Evolutionary conservation across 2,329 filamentous ascomycete species (phyloP).

Genomic region (Aspergillus proliferans): DNA sequence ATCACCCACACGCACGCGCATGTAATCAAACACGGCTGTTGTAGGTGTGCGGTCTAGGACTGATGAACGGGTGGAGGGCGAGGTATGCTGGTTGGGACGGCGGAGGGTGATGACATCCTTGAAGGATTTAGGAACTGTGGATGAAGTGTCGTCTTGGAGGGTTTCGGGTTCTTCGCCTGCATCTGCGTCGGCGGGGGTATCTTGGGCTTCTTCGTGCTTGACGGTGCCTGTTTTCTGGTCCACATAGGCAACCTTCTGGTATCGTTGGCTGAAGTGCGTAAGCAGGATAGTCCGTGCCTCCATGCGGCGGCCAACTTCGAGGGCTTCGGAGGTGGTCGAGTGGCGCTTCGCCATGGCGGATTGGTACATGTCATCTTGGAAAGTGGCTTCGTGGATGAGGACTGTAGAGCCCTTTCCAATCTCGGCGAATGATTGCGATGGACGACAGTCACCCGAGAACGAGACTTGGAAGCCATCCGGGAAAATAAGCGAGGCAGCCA

Average conservation of each 20-base stretch:
- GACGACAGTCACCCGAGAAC: slow-evolving; percentile 91
- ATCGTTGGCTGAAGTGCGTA: slow-evolving; percentile 93
- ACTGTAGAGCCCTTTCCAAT: slow-evolving; percentile 73
- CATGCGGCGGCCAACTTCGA: slow-evolving; percentile 73
- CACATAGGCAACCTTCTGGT: slow-evolving; percentile 64
- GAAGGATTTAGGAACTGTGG: slow-evolving; percentile 3
- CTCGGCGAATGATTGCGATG: slow-evolving; percentile 60
- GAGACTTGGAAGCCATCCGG: slow-evolving; percentile 75
- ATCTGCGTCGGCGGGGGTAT: slow-evolving; percentile 1
- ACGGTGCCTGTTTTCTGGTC: slow-evolving; percentile 14
- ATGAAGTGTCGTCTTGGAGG: slow-evolving; percentile 21
- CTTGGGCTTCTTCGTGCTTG: slow-evolving; percentile 1
- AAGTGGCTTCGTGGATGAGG: slow-evolving; percentile 91
- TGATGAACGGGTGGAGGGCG: slow-evolving; percentile 50
- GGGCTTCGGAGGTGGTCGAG: slow-evolving; percentile 78
- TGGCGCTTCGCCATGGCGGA: slow-evolving; percentile 88
- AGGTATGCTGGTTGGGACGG: slow-evolving; percentile 1
- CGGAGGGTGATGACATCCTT: slow-evolving; percentile 13
- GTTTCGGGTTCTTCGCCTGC: slow-evolving; percentile 15
- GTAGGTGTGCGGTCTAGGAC: slow-evolving; percentile 58
- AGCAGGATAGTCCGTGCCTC: slow-evolving; percentile 70
- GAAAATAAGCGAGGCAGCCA: slow-evolving; percentile 72
- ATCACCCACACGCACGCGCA: slow-evolving; percentile 56
- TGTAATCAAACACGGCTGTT: slow-evolving; percentile 57
- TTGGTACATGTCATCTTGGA: slow-evolving; percentile 72